phyloP scores from a whole-genome alignment of 2,329 filamentous ascomycete species.

The Ceratocystis papillata region DNA sequence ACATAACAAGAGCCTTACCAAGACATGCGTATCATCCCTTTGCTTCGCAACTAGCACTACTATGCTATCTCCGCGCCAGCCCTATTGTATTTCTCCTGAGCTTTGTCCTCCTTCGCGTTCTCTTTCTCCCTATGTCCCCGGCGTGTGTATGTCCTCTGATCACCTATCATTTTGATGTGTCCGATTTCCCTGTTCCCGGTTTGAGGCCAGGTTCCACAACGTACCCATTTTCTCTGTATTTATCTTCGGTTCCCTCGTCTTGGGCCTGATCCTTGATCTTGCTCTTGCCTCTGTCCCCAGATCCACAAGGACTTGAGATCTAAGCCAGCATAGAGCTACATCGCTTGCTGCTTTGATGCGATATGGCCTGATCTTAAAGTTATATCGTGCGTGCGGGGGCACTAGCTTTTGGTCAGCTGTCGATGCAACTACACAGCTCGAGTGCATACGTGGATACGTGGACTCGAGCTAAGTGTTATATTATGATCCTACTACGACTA shows the following conservation, averaged over 20 bases:
- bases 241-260: not conserved
- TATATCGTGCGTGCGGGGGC: not conserved
- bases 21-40: no score
- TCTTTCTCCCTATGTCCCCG: not conserved
- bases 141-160: not conserved
- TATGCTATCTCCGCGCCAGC: no score
- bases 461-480: no score
- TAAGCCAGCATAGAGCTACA: not conserved
- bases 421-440: not conserved
- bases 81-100: no score
- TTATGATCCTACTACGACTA: no score
- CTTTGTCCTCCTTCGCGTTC: not conserved
- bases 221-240: not conserved
- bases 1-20: no score
- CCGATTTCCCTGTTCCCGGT: not conserved
- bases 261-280: not conserved
- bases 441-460: no score
- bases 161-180: not conserved
- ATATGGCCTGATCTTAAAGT: not conserved
- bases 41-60: no score
- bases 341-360: not conserved
- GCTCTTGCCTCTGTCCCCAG: no score
- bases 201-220: constrained; percentile 7
- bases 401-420: no score
- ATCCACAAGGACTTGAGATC: not conserved